Base-by-base conservation (phyloP, 2,329 filamentous ascomycete genomes). In the Arthrobotrys sinensis region DNA sequence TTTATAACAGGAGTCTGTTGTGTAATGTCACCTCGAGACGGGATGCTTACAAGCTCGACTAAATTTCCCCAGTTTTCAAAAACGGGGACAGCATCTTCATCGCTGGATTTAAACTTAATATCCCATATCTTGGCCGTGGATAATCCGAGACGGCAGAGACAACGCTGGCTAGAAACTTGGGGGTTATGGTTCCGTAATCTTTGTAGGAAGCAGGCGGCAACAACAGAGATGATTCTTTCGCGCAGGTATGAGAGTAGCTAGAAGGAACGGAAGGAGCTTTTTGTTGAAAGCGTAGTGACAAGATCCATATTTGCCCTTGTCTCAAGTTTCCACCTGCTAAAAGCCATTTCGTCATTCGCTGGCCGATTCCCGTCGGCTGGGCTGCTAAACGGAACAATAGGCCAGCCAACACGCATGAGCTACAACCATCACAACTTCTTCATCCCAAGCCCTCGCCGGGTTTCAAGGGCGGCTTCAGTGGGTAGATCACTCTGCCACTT, bases 321-420 rank as follows among this genome's bases (percentile, higher is more conserved):
- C 64, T 55, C 60, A 55, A 76, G 63, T 63, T 76, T 57, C 53
- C 63, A 67, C 72, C 72, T 70, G 43, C 64, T 69, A 48, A 68
- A 69, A 55, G 71, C 69, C 63, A 76, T 76, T 76, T 76, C 71
- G 72, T 76, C 72, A 76, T 70, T 53, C 57, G 53, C 71, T 68
- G 53, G 65, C 64, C 64, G 69, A 73, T 73, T 73, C 45, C 69
- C 69, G 69, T 73, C 69, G 69, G 69, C 69, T 73, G 69, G 68
- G 16, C 63, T 50, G 68, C 48, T 73, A 73, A 73, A 73, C 50
- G 60, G 69, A 65, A 66, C 48, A 66, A 72, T 38, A 71, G 67
- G 43, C 32, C 36, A 28, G 53, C 10, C 28, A 63, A 38, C 60
- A 40, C 32, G 28, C 55, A 53, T 19, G 48, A 36, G 50, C 55